These are phyloP conservation scores for Aristolochia californica DNA, from an alignment of 164 flowering plant genomes.

Conservation along the genomic window DNA sequence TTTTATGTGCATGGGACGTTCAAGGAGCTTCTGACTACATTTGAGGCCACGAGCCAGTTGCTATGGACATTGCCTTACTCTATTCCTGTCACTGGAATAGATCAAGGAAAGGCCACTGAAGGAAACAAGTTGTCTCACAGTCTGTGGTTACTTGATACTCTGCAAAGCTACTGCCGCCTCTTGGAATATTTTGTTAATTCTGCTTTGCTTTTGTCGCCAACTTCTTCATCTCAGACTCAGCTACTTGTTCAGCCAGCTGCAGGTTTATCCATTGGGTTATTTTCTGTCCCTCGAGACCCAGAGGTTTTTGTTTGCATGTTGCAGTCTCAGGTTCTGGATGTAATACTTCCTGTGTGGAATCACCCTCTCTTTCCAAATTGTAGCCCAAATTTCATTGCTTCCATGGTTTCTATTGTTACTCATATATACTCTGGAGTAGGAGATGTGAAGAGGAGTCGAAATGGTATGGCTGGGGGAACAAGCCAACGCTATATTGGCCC, in stretches of 20 bases:
- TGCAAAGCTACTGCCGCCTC: slow-evolving; percentile 63
- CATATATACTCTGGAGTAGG: slow-evolving; percentile 78
- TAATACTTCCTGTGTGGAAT: slow-evolving; percentile 83
- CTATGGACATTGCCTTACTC: slow-evolving; percentile 68
- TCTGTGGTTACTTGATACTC: slow-evolving; percentile 71
- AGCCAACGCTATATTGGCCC: slow-evolving; percentile 48
- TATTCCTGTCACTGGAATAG: slow-evolving; percentile 30
- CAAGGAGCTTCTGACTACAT: slow-evolving; percentile 79
- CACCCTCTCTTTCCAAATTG: slow-evolving; percentile 73
- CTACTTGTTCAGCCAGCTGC: slow-evolving; percentile 86
- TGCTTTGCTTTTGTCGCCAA: slow-evolving; percentile 50
- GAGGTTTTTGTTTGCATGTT: slow-evolving; percentile 75
- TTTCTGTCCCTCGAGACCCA: slow-evolving; percentile 84
- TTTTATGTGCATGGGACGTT: slow-evolving; percentile 90
- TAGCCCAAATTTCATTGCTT: slow-evolving; percentile 42
- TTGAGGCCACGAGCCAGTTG: slow-evolving; percentile 92
- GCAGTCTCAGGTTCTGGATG: slow-evolving; percentile 85
- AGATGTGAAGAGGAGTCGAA: slow-evolving; percentile 50
- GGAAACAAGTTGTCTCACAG: slow-evolving; percentile 45
- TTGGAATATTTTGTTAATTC: slow-evolving; percentile 87
- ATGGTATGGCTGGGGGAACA: slow-evolving; percentile 38
- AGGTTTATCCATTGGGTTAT: slow-evolving; percentile 74
- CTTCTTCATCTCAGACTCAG: slow-evolving; percentile 68
- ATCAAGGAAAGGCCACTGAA: slow-evolving; percentile 39
- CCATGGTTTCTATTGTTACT: slow-evolving; percentile 61